Percentiles rank a stretch among this genome's conserved stretches.
Conservation (phyloP, 495 filamentous ascomycete genomes). For the Penicillium coprophilum region DNA sequence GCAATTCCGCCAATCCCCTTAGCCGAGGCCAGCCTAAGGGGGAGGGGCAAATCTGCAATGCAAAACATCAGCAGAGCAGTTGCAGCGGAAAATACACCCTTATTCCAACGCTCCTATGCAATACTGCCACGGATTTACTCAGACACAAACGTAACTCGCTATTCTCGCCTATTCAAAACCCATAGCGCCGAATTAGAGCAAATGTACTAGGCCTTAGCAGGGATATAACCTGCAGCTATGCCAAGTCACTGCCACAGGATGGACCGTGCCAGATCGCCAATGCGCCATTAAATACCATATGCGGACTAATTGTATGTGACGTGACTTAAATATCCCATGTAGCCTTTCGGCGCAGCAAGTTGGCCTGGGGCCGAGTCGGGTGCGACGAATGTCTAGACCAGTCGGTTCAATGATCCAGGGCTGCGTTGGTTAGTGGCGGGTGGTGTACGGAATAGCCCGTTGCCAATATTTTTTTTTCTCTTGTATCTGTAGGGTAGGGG, state of each 20-base stretch:
- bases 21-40: constrained; percentile 16
- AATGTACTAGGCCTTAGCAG: constrained; percentile 4
- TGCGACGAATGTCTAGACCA: constrained; percentile 26
- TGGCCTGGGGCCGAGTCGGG: constrained; percentile 25
- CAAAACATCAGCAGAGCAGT: constrained; percentile 20
- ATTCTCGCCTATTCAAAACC: not conserved
- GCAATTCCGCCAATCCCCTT: constrained; percentile 16
- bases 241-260: constrained; percentile 6
- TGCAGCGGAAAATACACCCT: not conserved
- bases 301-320: not conserved
- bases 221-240: constrained; percentile 1
- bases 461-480: not conserved
- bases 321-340: constrained; percentile 1
- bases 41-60: constrained; percentile 26
- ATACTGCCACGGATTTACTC: constrained; percentile 1
- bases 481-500: not conserved
- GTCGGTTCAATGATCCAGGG: constrained; percentile 25
- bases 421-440: constrained; percentile 5
- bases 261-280: constrained; percentile 18
- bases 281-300: constrained; percentile 21
- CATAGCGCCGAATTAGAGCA: too few species aligned
- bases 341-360: constrained; percentile 11
- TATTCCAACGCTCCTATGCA: not conserved
- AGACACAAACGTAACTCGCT: not conserved
- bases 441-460: not conserved